Percentiles rank a stretch among this genome's conserved stretches.
Evolutionary conservation across 1,139 yeast species (phyloP).

Genomic region (Protomyces pachydermus): DNA sequence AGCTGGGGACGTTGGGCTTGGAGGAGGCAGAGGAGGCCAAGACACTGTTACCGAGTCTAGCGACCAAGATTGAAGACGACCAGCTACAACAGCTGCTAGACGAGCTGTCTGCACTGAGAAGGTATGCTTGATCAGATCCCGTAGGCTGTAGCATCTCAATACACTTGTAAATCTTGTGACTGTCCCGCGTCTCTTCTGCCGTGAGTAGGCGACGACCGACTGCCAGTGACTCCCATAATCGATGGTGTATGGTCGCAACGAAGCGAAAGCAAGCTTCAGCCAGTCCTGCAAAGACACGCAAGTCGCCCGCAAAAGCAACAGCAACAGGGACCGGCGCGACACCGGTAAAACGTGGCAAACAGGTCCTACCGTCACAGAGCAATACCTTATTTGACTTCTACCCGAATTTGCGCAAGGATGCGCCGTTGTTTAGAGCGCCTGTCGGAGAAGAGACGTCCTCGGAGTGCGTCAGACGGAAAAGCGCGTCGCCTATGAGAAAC

Average conservation of each 20-base stretch:
- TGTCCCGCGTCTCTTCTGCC: background rate
- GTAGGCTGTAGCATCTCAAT: background rate
- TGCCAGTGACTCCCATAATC: background rate
- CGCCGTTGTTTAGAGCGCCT: constrained; percentile 15
- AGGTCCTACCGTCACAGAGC: background rate
- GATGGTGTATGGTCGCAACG: background rate
- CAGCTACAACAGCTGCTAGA: constrained; percentile 29
- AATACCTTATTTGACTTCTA: constrained; percentile 21
- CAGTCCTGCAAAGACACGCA: background rate
- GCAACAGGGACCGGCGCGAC: background rate
- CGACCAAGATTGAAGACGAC: constrained; percentile 29
- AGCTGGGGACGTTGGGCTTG: constrained; percentile 85
- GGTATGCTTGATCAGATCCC: background rate
- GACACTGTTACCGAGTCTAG: constrained; percentile 66
- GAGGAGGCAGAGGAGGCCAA: constrained; percentile 98
- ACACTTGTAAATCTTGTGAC: background rate
- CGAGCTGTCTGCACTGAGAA: constrained; percentile 29
- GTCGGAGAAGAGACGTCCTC: background rate
- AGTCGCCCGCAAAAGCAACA: background rate
- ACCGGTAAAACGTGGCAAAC: background rate
- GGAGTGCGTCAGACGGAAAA: background rate
- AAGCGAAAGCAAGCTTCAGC: background rate
- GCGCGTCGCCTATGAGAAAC: constrained; percentile 1
- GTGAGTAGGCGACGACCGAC: no score
- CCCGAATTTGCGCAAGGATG: constrained; percentile 22